phyloP scores from a whole-genome alignment of 495 filamentous ascomycete genomes.

The Podospora bellae-mahoneyi region DNA sequence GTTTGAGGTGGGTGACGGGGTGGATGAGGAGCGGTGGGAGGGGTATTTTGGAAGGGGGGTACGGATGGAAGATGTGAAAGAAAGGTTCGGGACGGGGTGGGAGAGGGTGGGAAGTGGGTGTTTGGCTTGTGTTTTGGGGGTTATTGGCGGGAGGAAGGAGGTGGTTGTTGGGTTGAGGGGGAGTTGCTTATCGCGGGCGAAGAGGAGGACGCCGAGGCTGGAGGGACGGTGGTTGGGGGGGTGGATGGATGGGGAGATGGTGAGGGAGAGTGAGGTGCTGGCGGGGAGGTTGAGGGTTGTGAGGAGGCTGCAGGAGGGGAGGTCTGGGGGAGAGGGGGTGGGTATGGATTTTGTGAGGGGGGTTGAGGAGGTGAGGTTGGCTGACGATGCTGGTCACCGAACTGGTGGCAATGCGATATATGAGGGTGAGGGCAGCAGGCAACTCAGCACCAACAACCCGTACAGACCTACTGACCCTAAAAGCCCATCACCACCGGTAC shows the following conservation, averaged over 20 bases:
- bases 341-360: not conserved
- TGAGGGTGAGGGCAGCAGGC: not conserved
- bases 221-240: slow-evolving; percentile 39
- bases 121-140: slow-evolving; percentile 45
- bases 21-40: not conserved
- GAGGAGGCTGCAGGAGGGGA: not conserved
- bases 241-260: not conserved
- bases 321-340: not conserved
- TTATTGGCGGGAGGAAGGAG: slow-evolving; percentile 38
- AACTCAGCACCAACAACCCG: not conserved
- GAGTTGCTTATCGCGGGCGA: slow-evolving; percentile 34
- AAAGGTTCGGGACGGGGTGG: slow-evolving; percentile 9
- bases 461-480: not conserved
- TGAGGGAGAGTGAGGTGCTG: not conserved
- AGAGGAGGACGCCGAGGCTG: slow-evolving; percentile 32
- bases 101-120: slow-evolving; percentile 35
- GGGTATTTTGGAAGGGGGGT: not conserved
- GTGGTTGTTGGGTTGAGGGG: slow-evolving; percentile 38
- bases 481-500: not conserved
- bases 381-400: not conserved
- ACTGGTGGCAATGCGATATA: no score
- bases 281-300: not conserved
- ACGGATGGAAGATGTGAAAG: not conserved
- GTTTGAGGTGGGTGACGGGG: not conserved
- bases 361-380: not conserved